phyloP scores from a whole-genome alignment of 805 yeast genomes.

The Yarrowia bubula region DNA sequence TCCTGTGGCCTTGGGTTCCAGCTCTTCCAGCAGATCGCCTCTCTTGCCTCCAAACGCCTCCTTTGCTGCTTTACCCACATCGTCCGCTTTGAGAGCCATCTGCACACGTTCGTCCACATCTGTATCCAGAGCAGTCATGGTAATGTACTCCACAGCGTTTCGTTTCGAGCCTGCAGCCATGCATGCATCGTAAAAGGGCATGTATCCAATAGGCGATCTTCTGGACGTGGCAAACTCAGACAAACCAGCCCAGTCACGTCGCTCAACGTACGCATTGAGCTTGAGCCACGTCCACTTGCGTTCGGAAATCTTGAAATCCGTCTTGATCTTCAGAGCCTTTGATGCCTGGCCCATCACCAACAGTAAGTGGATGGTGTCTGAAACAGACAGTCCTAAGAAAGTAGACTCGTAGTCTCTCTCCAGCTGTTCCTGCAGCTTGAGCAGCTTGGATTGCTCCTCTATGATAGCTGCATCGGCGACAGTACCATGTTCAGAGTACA shows the following conservation, averaged over 20 bases:
- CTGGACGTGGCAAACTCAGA: conserved; percentile 49
- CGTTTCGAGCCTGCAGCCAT: conserved; percentile 53
- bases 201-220: conserved; percentile 71
- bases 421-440: conserved; percentile 47
- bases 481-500: conserved; percentile 37
- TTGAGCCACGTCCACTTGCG: conserved; percentile 56
- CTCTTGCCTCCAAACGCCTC: conserved; percentile 38
- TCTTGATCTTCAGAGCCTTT: conserved; percentile 49
- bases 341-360: conserved; percentile 50
- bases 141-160: conserved; percentile 61
- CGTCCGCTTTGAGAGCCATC: conserved; percentile 53
- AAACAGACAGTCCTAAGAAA: conserved; percentile 46
- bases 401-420: conserved; percentile 43
- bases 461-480: conserved; percentile 42
- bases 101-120: conserved; percentile 49
- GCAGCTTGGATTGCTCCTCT: conserved; percentile 47
- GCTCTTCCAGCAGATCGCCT: conserved; percentile 29
- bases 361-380: conserved; percentile 50
- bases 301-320: conserved; percentile 57
- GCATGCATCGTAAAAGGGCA: conserved; percentile 58
- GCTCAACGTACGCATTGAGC: conserved; percentile 48
- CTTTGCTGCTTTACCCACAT: conserved; percentile 39
- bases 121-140: conserved; percentile 46
- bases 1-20: conserved; percentile 32
- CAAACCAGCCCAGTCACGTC: conserved; percentile 56